Evolutionary conservation across 441 rosid species (phyloP).

Genomic region (Populus hybrid): DNA sequence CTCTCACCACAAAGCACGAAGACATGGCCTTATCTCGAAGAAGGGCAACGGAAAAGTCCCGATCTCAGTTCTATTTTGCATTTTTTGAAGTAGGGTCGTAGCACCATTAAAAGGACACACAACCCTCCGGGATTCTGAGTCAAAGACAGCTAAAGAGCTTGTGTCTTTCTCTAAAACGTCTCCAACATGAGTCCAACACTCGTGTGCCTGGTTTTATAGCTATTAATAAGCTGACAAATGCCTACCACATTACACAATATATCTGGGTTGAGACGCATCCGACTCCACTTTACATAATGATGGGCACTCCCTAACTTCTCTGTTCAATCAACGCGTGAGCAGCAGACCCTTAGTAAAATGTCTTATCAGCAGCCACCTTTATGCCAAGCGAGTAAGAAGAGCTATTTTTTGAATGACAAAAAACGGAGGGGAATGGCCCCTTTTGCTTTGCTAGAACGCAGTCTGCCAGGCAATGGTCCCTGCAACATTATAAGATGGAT

Average conservation of each 20-base stretch:
- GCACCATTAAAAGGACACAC: slow-evolving; percentile 1
- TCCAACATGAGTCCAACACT: slow-evolving; percentile 33
- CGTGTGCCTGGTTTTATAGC: slow-evolving; percentile 32
- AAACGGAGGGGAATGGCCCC: not conserved
- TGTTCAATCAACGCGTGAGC: not conserved
- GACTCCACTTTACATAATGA: slow-evolving; percentile 22
- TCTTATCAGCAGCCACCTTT: not conserved
- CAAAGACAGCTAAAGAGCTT: slow-evolving; percentile 31
- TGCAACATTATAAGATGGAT: not conserved
- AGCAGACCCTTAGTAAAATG: not conserved
- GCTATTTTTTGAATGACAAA: not conserved
- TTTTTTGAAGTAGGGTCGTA: not conserved
- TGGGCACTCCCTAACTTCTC: not conserved
- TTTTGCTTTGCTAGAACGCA: not conserved
- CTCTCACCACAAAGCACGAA: not conserved
- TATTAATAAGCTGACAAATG: slow-evolving; percentile 6
- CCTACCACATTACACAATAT: slow-evolving; percentile 9
- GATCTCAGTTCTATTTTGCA: not conserved
- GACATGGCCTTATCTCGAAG: not conserved
- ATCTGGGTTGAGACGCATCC: slow-evolving; percentile 8
- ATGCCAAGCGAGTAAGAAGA: not conserved
- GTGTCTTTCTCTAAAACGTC: slow-evolving; percentile 26
- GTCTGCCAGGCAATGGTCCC: not conserved
- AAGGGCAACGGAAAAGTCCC: not conserved
- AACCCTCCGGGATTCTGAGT: slow-evolving; percentile 13